Percentiles rank a stretch among this genome's conserved stretches.
Evolutionary conservation across 192 early-diverging fungal genomes (phyloP).

Genomic region (Fimicolochytrium jonesii): DNA sequence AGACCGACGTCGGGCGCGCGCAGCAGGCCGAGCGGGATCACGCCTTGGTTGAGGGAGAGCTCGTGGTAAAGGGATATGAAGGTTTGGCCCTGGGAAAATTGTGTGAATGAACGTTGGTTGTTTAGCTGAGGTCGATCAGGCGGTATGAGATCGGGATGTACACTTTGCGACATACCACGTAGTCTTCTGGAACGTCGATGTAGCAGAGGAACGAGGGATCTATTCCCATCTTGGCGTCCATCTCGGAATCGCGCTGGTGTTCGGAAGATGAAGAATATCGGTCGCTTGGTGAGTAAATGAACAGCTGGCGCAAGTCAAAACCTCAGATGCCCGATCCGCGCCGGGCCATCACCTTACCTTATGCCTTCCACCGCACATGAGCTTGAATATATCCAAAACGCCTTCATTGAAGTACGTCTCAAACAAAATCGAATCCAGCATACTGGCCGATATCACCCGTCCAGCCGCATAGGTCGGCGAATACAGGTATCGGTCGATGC

Average conservation of each 20-base stretch:
- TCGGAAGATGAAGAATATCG: background rate
- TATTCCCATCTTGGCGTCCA: constrained; percentile 13
- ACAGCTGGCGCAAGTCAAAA: too few relatives aligned
- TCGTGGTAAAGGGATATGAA: constrained; percentile 50
- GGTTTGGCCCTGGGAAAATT: constrained; percentile 35
- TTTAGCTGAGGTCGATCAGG: background rate
- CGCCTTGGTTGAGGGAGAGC: constrained; percentile 46
- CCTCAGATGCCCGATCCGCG: too few relatives aligned
- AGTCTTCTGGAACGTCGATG: constrained; percentile 41
- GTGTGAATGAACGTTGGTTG: background rate
- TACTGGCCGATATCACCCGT: constrained; percentile 49
- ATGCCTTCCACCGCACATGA: constrained; percentile 53
- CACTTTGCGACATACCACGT: constrained; percentile 36
- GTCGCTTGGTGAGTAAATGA: too few relatives aligned
- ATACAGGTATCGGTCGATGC: constrained; percentile 36
- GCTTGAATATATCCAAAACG: constrained; percentile 57
- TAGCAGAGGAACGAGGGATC: constrained; percentile 33
- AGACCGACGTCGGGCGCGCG: constrained; percentile 11
- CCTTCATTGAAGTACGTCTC: constrained; percentile 51
- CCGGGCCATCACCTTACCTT: too few relatives aligned
- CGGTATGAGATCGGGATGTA: background rate
- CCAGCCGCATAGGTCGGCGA: constrained; percentile 65
- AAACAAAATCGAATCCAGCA: constrained; percentile 54
- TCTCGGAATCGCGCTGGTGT: constrained; percentile 6
- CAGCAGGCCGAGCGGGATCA: constrained; percentile 52